phyloP scores from a whole-genome alignment of 257 asterid genomes.

The Nicotiana undulata region DNA sequence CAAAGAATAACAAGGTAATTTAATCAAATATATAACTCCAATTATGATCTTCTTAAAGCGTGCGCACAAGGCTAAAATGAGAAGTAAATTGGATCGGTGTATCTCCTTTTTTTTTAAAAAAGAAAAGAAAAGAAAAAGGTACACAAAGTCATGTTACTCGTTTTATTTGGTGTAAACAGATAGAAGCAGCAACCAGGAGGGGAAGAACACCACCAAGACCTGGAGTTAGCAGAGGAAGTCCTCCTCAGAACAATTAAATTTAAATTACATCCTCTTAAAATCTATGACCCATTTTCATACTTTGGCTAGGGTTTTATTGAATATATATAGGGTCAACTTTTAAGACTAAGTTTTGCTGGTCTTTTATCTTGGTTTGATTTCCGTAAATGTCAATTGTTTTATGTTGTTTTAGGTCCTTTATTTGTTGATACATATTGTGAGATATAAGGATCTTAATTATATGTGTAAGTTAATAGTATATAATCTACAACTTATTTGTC shows the following conservation, averaged over 20 bases:
- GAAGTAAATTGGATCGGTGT: too few species aligned
- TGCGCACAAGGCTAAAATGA: too few species aligned
- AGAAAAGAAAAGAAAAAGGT: too few species aligned
- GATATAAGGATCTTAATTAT: background rate
- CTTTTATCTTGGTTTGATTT: background rate
- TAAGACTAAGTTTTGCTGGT: background rate
- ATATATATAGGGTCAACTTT: background rate
- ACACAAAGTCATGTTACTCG: background rate
- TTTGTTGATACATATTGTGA: background rate
- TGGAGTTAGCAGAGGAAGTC: conserved; percentile 11
- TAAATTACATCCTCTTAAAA: background rate
- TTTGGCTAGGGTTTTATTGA: background rate
- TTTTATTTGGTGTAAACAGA: background rate
- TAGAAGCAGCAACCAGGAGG: background rate
- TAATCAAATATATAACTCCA: too few species aligned
- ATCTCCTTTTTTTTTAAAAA: too few species aligned
- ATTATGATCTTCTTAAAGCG: too few species aligned
- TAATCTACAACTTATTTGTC: background rate
- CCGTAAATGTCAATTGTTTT: background rate
- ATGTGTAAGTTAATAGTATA: background rate
- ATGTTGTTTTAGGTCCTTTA: background rate
- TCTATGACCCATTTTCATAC: background rate
- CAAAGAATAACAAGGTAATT: too few species aligned
- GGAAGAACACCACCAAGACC: conserved; percentile 23
- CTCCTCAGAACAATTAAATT: conserved; percentile 24